Percentiles rank a stretch among this genome's conserved stretches.
Conservation (phyloP, 2,329 filamentous ascomycete genomes). For the Fusarium chaquense region DNA sequence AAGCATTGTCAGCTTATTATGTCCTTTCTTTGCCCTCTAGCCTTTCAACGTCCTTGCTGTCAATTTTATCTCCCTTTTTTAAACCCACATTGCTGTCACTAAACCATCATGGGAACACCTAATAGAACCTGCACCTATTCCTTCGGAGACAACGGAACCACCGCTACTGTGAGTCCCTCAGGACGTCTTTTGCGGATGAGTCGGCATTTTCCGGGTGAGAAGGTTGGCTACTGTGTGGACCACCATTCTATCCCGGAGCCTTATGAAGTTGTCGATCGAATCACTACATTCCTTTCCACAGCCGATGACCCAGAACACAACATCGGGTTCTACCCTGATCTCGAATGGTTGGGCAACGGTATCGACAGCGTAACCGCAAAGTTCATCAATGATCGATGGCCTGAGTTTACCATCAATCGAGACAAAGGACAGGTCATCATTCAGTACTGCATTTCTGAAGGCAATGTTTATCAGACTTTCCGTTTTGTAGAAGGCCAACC, state of each 20-base stretch:
- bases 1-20: too few relatives aligned
- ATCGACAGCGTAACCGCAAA: accelerated
- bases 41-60: too few relatives aligned
- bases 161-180: background rate
- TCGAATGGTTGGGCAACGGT: accelerated
- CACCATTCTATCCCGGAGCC: accelerated
- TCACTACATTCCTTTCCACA: background rate
- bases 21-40: background rate
- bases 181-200: background rate
- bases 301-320: background rate
- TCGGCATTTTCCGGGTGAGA: background rate
- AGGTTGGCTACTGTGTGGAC: background rate
- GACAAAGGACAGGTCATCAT: accelerated
- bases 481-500: background rate
- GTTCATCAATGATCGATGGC: background rate
- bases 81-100: background rate
- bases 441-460: background rate
- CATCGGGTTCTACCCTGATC: background rate
- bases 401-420: background rate
- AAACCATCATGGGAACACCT: background rate
- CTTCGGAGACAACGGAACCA: background rate
- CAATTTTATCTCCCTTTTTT: background rate
- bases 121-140: background rate
- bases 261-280: background rate
- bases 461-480: background rate